Conservation (phyloP, 371 early-diverging fungal genomes). For the Mortierella sp. region DNA sequence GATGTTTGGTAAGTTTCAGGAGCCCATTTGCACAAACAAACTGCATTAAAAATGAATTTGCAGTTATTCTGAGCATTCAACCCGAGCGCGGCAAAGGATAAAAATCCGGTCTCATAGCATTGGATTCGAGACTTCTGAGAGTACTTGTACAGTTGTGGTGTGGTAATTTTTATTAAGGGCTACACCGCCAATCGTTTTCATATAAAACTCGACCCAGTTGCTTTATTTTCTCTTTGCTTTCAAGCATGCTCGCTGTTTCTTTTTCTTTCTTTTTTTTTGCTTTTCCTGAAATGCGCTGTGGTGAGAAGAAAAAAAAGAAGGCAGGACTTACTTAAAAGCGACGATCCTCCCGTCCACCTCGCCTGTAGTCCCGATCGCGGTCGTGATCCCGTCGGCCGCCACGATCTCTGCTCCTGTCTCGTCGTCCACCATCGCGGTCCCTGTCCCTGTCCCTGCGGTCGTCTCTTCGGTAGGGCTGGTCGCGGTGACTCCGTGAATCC, state of each 20-base stretch:
- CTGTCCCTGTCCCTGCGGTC: slow-evolving; percentile 53
- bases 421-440: slow-evolving; percentile 34
- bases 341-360: slow-evolving; percentile 44
- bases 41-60: no score
- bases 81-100: no score
- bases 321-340: slow-evolving; percentile 29
- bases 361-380: slow-evolving; percentile 46
- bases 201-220: neutral
- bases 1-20: no score
- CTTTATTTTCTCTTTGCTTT: neutral
- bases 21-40: no score
- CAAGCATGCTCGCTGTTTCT: neutral
- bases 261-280: neutral
- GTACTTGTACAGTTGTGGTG: no score
- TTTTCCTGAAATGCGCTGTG: neutral
- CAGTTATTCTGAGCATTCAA: no score
- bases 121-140: no score
- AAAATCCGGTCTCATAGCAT: no score
- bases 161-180: no score
- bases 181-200: no score
- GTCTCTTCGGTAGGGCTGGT: slow-evolving; percentile 54
- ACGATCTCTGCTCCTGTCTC: slow-evolving; percentile 51
- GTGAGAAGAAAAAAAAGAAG: neutral
- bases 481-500: slow-evolving; percentile 48
- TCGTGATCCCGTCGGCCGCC: slow-evolving; percentile 51